Conservation (phyloP, 371 early-diverging fungal genomes). For the Zychaea mexicana region DNA sequence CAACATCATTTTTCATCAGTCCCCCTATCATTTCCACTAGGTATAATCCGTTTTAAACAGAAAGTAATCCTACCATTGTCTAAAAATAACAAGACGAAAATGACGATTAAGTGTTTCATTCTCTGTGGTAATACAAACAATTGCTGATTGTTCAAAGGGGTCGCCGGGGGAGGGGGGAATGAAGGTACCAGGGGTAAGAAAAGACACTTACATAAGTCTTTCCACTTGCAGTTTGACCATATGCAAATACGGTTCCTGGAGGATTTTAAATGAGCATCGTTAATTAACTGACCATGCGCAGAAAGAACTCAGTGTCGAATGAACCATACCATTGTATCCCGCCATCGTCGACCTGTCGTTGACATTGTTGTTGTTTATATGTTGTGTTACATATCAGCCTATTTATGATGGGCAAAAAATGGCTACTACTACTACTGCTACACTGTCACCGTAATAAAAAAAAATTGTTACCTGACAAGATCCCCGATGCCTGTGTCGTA, state of each 20-base stretch:
- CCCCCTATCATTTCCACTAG: too few species aligned
- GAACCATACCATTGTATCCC: constrained; percentile 22
- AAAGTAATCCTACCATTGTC: constrained; percentile 26
- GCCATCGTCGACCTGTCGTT: constrained; percentile 15
- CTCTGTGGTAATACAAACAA: too few species aligned
- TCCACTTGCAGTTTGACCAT: constrained; percentile 85
- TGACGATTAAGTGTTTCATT: too few species aligned
- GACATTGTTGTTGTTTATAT: neutral
- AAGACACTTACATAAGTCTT: constrained; percentile 63
- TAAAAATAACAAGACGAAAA: neutral
- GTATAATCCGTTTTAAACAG: too few species aligned
- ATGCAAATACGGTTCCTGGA: constrained; percentile 74
- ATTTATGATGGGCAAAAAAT: neutral
- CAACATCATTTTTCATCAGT: neutral
- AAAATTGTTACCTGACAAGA: constrained; percentile 43
- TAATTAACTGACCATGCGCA: neutral
- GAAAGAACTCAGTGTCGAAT: neutral
- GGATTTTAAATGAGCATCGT: neutral
- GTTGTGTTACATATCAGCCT: too few species aligned
- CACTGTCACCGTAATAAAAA: too few species aligned
- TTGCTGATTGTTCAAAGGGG: too few species aligned
- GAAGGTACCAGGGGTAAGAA: too few species aligned
- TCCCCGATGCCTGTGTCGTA: constrained; percentile 14
- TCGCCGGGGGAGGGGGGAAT: too few species aligned
- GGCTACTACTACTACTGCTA: too few species aligned